A percentile compares a stretch with the other conserved stretches of the same genome.
These are phyloP conservation scores for Lentinus brumalis DNA, from an alignment of 768 basidiomycete species.

Conservation along the genomic window DNA sequence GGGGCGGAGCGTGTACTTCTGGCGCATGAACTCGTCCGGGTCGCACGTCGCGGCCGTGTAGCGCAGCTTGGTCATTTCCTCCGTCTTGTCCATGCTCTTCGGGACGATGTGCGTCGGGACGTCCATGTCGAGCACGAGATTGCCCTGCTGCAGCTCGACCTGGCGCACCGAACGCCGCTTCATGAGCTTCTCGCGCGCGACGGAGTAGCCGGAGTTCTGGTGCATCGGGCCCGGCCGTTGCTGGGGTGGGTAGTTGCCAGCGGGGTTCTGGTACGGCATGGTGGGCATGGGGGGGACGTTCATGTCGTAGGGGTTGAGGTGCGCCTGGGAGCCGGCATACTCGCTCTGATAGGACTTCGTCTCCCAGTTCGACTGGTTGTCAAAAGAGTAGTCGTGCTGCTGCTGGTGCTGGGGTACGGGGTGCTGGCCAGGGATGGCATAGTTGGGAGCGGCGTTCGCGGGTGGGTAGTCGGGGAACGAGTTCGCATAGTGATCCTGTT, in stretches of 20 bases:
- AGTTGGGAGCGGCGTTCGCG: constrained; percentile 17
- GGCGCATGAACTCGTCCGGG: constrained; percentile 83
- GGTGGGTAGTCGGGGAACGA: constrained; percentile 24
- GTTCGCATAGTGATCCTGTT: constrained; percentile 30
- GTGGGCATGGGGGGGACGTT: constrained; percentile 56
- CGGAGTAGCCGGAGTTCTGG: constrained; percentile 58
- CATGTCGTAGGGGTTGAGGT: constrained; percentile 65
- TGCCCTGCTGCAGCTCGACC: constrained; percentile 79
- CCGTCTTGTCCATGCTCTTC: constrained; percentile 56
- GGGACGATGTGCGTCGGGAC: constrained; percentile 82
- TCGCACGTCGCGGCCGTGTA: constrained; percentile 91
- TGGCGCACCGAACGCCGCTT: constrained; percentile 78
- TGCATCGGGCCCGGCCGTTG: constrained; percentile 52
- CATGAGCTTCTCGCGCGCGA: constrained; percentile 78
- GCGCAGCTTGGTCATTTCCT: constrained; percentile 82
- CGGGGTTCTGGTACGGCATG: constrained; percentile 46
- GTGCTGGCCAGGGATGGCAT: constrained; percentile 20
- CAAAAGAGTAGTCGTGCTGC: constrained; percentile 24
- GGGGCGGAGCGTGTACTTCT: constrained; percentile 76
- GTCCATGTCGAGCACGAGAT: constrained; percentile 80
- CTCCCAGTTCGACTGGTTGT: constrained; percentile 40
- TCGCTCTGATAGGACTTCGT: constrained; percentile 62
- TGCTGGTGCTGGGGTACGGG: constrained; percentile 16
- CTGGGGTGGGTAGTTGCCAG: constrained; percentile 61
- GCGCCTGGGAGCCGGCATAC: constrained; percentile 69